These are phyloP conservation scores for Tinospora cordifolia DNA, from an alignment of 164 flowering plant species.

Conservation along the genomic window DNA sequence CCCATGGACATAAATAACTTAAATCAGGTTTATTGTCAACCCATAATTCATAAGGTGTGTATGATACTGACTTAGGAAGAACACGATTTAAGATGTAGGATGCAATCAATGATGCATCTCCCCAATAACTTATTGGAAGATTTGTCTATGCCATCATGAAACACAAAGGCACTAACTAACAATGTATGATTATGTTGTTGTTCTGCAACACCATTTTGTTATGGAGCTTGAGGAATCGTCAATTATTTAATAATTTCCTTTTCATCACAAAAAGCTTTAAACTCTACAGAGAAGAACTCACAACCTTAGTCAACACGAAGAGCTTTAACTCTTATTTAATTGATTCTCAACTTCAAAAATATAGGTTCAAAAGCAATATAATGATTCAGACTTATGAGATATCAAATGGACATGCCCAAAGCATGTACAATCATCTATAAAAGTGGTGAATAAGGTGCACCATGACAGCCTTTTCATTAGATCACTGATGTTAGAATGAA, in stretches of 20 bases:
- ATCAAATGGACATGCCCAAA: constrained; percentile 6
- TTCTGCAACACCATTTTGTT: constrained; percentile 5
- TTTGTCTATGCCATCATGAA: constrained; percentile 6
- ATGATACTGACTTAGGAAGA: too few species aligned
- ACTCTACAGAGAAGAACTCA: neutral
- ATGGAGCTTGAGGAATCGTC: neutral
- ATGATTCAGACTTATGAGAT: neutral
- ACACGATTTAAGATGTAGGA: constrained; percentile 3
- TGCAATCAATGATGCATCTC: neutral
- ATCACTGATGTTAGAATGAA: constrained; percentile 13
- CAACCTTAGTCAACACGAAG: neutral
- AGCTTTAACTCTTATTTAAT: neutral
- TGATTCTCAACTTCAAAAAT: too few species aligned
- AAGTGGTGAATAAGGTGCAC: constrained; percentile 16
- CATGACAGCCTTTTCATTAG: constrained; percentile 10
- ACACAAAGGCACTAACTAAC: neutral
- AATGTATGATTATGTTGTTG: neutral
- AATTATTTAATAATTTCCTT: neutral
- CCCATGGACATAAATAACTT: too few species aligned
- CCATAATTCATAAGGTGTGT: too few species aligned
- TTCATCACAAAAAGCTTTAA: constrained; percentile 3
- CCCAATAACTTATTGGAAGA: too few species aligned
- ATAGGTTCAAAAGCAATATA: constrained; percentile 4
- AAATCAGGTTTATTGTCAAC: too few species aligned
- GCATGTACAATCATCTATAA: too few species aligned